Base-by-base conservation (phyloP, 2,329 filamentous ascomycete species). In the Neofusicoccum parvum region DNA sequence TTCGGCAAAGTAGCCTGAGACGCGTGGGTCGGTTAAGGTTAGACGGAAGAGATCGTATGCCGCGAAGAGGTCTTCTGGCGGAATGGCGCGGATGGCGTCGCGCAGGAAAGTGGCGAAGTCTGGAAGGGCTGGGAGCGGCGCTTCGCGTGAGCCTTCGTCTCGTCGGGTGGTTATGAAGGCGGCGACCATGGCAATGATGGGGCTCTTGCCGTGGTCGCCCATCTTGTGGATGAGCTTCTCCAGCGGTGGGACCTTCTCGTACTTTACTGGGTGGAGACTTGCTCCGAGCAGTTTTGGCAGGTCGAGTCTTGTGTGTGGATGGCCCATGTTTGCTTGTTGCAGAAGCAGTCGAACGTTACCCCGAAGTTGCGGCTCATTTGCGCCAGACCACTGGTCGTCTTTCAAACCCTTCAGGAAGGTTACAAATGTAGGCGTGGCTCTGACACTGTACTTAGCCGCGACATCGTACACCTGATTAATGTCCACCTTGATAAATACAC, bases 341-440 rank as follows among this genome's bases (percentile, higher is more conserved):
- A 94, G 80, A 2, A 97, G 81, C 51, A 94, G 82, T 39, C 88
- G 86, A 12, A 96, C 83, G 66, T 93, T 95, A 15, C 86, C 86
- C 62, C 87, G 86, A 14, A 98, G 82, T 12, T 50, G 36, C 7
- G 46, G 34, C 6, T 60, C 64, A 72, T 94, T 89, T 0, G 91
- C 92, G 1, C 93, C 93, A 58, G 84, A 86, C 94, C 94, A 98
- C 69, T 90, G 86, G 68, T 92, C 89, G 56, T 92, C 86, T 73
- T 94, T 87, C 67, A 89, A 79, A 1, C 93, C 92, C 62, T 85
- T 89, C 9, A 94, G 79, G 73, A 94, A 96, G 0, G 92, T 94
- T 72, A 95, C 87, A 73, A 98, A 96, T 0, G 94, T 97, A 0
- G 94, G 94, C 0, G 94, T 97, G 3, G 90, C 90, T 2, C 86